Evolutionary conservation across 257 asterid species (phyloP).

Genomic region (Penstemon barbatus): DNA sequence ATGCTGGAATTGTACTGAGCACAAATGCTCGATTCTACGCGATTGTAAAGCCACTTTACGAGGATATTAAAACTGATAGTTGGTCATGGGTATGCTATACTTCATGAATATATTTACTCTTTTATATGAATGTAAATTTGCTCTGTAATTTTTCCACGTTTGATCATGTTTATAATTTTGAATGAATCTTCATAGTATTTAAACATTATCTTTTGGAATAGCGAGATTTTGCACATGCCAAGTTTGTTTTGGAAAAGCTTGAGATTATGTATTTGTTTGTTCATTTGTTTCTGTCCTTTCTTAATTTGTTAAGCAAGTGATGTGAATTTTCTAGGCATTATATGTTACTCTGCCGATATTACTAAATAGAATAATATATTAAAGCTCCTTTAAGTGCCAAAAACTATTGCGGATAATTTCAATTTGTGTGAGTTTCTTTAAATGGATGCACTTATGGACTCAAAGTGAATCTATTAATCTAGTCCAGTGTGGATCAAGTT

Average conservation of each 20-base stretch:
- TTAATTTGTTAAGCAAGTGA: not conserved
- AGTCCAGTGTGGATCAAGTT: conserved; percentile 17
- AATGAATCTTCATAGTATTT: not conserved
- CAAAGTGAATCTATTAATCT: not conserved
- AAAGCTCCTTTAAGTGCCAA: not conserved
- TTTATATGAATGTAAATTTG: conserved; percentile 6
- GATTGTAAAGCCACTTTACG: conserved; percentile 76
- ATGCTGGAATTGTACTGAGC: conserved; percentile 94
- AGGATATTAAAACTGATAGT: conserved; percentile 62
- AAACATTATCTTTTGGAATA: not conserved
- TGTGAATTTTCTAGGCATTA: not conserved
- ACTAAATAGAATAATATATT: not conserved
- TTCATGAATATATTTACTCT: conserved; percentile 5
- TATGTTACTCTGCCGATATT: conserved; percentile 13
- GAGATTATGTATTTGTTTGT: not conserved
- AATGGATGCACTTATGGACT: not conserved
- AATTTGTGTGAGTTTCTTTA: conserved; percentile 12
- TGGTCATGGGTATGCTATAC: conserved; percentile 80
- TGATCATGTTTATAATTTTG: not conserved
- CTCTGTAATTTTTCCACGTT: not conserved
- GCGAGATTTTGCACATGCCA: not conserved
- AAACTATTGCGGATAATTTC: not conserved
- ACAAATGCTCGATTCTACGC: conserved; percentile 96
- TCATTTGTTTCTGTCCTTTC: not conserved
- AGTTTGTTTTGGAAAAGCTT: conserved; percentile 2